Conservation (phyloP, 225 moss, liverwort and hornwort species). For the Marchantia polymorpha region DNA sequence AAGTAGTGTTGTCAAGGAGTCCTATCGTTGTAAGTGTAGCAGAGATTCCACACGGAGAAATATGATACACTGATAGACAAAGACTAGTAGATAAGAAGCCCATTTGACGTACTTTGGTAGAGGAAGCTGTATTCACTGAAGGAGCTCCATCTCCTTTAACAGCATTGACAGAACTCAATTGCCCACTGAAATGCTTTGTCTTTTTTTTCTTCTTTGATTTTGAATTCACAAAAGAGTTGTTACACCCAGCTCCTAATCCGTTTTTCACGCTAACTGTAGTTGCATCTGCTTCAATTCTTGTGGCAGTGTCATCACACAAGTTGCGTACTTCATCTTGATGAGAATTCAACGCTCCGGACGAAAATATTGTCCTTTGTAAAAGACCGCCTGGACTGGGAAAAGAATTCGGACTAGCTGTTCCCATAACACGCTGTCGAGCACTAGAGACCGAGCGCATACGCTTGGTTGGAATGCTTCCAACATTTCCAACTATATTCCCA, state of each 20-base stretch:
- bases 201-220: constrained; percentile 73
- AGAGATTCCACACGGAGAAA: background rate
- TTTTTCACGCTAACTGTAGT: constrained; percentile 32
- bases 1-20: background rate
- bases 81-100: background rate
- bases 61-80: background rate
- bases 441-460: constrained; percentile 61
- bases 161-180: constrained; percentile 30
- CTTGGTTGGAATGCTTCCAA: constrained; percentile 76
- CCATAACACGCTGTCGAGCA: constrained; percentile 43
- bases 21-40: background rate
- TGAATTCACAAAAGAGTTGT: constrained; percentile 32
- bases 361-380: constrained; percentile 36
- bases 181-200: constrained; percentile 55
- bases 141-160: constrained; percentile 48
- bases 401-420: constrained; percentile 45
- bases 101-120: constrained; percentile 28
- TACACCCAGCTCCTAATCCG: constrained; percentile 35
- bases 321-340: constrained; percentile 40
- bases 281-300: constrained; percentile 35
- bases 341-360: constrained; percentile 42
- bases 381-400: constrained; percentile 47
- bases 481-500: constrained; percentile 37
- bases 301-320: constrained; percentile 24
- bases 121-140: constrained; percentile 29